Evolutionary conservation across 495 filamentous ascomycete genomes (phyloP), one percentile per base, ranked within the genome.

Genomic region (Cairneyella variabilis): DNA sequence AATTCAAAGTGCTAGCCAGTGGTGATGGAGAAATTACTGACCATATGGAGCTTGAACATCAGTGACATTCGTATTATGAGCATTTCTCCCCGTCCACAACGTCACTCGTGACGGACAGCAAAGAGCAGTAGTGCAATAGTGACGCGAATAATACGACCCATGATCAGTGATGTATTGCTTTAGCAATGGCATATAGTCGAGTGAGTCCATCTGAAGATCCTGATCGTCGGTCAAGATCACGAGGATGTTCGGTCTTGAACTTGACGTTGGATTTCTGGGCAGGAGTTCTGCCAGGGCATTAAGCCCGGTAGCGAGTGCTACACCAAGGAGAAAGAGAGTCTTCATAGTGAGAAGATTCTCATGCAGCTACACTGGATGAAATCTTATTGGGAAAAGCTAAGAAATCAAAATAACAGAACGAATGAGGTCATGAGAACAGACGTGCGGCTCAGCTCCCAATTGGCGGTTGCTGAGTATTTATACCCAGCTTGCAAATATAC

Each of bases 41-140:
- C 78, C 77, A 48, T 77, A 82, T 27, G 80, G 83, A 14, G 82
- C 79, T 5, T 56, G 72, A 6, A 88, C 77, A 54, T 85, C 80
- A 4, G 84, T 86, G 3, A 88, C 82, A 63, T 88, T 88, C 3
- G 83, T 86, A 54, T 86, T 88, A 56, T 88, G 84, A 7, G 83
- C 80, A 43, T 78, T 72, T 52, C 73, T 73, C 20, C 84, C 84
- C 3, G 82, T 86, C 80, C 76, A 82, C 8, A 85, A 60, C 37
- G 70, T 79, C 7, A 83, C 81, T n/a, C 82, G 64, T 0, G 79
- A 80, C 1, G 82, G 82, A 44, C 82, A 85, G 54, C 82, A 85
- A 11, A 82, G 64, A 0, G 82, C 71, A 10, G 76, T 80, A 0
- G 80, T 78, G n/a, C 75, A 74, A 48, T 79, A 84, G 56, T 84